These are phyloP conservation scores for Ogataea hybrid DNA, from an alignment of 1,139 yeast genomes.

Conservation along the genomic window DNA sequence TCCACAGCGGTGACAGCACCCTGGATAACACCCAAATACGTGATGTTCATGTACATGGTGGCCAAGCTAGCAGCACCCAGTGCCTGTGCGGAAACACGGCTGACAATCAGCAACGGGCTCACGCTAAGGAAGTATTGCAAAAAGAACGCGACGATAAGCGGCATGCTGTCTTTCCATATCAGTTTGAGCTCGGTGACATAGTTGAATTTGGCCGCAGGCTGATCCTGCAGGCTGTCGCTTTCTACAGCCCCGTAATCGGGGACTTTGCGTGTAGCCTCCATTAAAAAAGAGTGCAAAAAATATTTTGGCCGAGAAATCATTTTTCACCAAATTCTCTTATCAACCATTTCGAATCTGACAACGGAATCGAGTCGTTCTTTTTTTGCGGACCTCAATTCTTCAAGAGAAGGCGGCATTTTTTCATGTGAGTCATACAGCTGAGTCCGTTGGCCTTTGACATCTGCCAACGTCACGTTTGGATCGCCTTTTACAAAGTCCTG, in stretches of 20 bases:
- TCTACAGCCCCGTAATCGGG: slow-evolving; percentile 1
- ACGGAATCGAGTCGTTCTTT: slow-evolving; percentile 48
- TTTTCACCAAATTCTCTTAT: slow-evolving; percentile 76
- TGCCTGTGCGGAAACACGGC: slow-evolving; percentile 71
- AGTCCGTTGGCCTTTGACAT: slow-evolving; percentile 31
- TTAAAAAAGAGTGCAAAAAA: neutral
- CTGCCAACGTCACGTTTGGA: slow-evolving; percentile 48
- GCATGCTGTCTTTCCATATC: slow-evolving; percentile 46
- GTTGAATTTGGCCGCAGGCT: slow-evolving; percentile 11
- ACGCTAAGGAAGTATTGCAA: slow-evolving; percentile 77
- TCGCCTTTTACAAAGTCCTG: slow-evolving; percentile 45
- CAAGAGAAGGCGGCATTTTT: slow-evolving; percentile 46
- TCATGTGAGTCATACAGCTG: slow-evolving; percentile 47
- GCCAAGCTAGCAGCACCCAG: slow-evolving; percentile 66
- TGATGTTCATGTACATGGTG: slow-evolving; percentile 73
- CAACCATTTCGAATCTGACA: slow-evolving; percentile 77
- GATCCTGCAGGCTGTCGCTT: neutral
- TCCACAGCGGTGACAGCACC: slow-evolving; percentile 71
- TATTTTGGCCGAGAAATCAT: neutral
- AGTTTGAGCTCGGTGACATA: slow-evolving; percentile 39
- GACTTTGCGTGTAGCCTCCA: neutral
- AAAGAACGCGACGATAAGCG: slow-evolving; percentile 66
- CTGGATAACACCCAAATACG: slow-evolving; percentile 66
- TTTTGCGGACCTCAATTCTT: slow-evolving; percentile 38
- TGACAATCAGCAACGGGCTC: slow-evolving; percentile 76